Base-by-base conservation (phyloP, 768 basidiomycete genomes). In the Podaxis sp. region DNA sequence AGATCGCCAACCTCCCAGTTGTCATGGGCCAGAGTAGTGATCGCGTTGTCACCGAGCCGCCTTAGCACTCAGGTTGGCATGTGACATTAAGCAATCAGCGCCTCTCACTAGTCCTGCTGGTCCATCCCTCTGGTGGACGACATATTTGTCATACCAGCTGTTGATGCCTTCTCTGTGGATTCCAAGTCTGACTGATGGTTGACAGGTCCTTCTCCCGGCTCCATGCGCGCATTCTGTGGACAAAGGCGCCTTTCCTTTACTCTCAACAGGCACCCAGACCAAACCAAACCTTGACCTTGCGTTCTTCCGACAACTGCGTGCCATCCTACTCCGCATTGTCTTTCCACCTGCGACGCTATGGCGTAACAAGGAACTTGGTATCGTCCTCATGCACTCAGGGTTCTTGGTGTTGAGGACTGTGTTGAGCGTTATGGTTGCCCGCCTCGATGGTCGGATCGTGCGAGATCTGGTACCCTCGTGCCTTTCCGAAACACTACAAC, bases 391-490 rank as follows among this genome's bases (percentile, higher is more conserved):
- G 0, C 96, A 98, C 74, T 93, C 93, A 0, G 83, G 82, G 61
- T 98, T 98, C 75, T 83, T 99, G 58, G 83, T 98, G 2, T 74
- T 92, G 26, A 78, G 96, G 42, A 97, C 96, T 0, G 84, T 96
- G 2, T 81, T 99, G 22, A 95, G 93, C 68, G 86, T 99, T 3
- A 84, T 85, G 5, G 96, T 96, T 0, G 96, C 96, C 1, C 81
- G 85, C 55, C 79, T 99, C 2, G 96, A 99, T 69, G 96, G 96
- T 12, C 78, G 87, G 58, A 91, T 99, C 66, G 96, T 96, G 2
- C 77, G 92, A 56, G 91, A 95, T 73, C 76, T 99, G 64, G 95
- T 92, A 61, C 51, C 78, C 72, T 42, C 26, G 24, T 26, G 7
- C 49, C 33, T 51, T 22, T 4, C 17, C 3, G 22, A 12, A 33